These are phyloP conservation scores for Byssochlamys sp. DNA, from an alignment of 2,329 filamentous ascomycete genomes.

Conservation along the genomic window DNA sequence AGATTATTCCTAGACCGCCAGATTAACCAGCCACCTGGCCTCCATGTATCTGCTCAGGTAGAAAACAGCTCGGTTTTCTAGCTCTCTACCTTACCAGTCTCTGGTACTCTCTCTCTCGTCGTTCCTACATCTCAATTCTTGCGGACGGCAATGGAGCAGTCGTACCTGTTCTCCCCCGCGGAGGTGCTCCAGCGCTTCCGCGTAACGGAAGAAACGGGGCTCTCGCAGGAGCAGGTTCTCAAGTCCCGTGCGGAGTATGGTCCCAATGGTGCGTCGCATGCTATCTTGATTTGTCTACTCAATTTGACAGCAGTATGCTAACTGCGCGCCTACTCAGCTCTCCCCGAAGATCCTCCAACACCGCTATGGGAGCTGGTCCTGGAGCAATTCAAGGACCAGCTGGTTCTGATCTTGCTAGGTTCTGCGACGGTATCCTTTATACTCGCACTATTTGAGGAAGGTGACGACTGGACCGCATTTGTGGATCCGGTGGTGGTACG, in stretches of 20 bases:
- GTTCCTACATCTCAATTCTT: conserved; percentile 3
- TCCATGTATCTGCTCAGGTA: conserved; percentile 14
- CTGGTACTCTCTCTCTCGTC: conserved; percentile 10
- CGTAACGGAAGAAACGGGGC: conserved; percentile 42
- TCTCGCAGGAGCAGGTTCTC: conserved; percentile 41
- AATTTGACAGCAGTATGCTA: background rate
- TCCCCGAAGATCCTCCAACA: conserved; percentile 85
- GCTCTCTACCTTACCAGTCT: conserved; percentile 9
- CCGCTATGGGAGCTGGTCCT: conserved; percentile 92
- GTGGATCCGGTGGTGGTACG: conserved; percentile 89
- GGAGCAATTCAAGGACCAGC: conserved; percentile 98
- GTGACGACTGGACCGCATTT: conserved; percentile 91
- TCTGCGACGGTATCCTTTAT: conserved; percentile 91
- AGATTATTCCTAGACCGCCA: conserved; percentile 12
- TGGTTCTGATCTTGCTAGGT: conserved; percentile 86
- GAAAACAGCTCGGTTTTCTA: conserved; percentile 2
- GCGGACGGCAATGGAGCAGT: conserved; percentile 41
- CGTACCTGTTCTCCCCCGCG: conserved; percentile 40
- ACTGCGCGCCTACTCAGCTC: conserved; percentile 37
- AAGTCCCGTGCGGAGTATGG: conserved; percentile 42
- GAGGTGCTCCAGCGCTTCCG: conserved; percentile 45
- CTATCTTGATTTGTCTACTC: background rate
- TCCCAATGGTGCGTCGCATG: conserved; percentile 41
- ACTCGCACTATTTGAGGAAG: conserved; percentile 83
- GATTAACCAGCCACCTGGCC: conserved; percentile 16